Conservation (phyloP, 352 stramenopile genomes). For the Globisporangium viniferum region DNA sequence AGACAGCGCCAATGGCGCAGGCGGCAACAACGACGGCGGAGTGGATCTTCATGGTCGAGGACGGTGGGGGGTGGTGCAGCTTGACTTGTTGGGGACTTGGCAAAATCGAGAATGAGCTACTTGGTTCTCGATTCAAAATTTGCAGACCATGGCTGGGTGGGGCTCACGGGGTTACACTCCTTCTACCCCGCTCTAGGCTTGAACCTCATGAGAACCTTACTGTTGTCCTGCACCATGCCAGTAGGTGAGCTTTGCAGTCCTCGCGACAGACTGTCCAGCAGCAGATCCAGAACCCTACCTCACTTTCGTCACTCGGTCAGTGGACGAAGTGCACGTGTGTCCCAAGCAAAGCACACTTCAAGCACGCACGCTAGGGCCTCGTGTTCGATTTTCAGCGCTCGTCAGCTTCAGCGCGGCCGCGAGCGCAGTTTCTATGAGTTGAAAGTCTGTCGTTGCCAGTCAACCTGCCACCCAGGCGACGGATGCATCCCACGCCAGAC, state of each 20-base stretch:
- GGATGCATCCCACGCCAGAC: neutral
- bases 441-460: neutral
- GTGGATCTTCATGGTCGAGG: constrained; percentile 11
- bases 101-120: neutral
- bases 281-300: neutral
- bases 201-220: neutral
- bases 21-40: constrained; percentile 4
- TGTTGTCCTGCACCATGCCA: neutral
- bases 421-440: neutral
- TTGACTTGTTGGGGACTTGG: neutral
- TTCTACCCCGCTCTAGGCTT: neutral
- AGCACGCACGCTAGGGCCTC: neutral
- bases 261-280: neutral
- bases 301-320: neutral
- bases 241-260: neutral
- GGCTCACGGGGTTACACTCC: neutral
- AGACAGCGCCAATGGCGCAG: constrained; percentile 1
- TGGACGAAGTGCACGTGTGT: neutral
- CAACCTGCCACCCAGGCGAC: neutral
- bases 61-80: neutral
- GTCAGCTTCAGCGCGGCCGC: neutral
- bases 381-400: neutral
- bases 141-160: neutral
- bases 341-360: neutral
- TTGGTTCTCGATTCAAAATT: neutral